Conservation (phyloP, 2,329 filamentous ascomycete species). For the Dothideomycetes sp. region DNA sequence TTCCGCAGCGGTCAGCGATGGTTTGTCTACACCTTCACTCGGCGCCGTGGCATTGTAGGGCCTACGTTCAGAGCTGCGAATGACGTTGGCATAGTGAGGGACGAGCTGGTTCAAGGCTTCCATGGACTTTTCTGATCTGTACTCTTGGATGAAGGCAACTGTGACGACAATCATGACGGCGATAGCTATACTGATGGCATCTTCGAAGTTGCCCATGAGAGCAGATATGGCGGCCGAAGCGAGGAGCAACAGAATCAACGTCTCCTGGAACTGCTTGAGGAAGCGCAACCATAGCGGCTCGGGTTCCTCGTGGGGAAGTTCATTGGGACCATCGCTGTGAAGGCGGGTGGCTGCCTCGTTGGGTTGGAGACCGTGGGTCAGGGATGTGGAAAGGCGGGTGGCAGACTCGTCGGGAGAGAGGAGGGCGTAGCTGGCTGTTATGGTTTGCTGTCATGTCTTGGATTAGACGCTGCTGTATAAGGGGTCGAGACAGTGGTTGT, state of each 20-base stretch:
- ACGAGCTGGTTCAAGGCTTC: slow-evolving; percentile 90
- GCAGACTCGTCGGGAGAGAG: slow-evolving; percentile 74
- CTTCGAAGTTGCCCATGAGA: slow-evolving; percentile 85
- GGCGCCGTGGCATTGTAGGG: slow-evolving; percentile 13
- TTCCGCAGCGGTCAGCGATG: slow-evolving; percentile 52
- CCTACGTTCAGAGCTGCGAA: slow-evolving; percentile 43
- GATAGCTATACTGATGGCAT: slow-evolving; percentile 89
- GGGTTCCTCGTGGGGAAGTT: slow-evolving; percentile 85
- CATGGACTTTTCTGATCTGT: slow-evolving; percentile 92
- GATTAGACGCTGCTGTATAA: not conserved
- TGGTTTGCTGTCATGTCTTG: slow-evolving; percentile 25
- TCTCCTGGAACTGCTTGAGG: slow-evolving; percentile 92
- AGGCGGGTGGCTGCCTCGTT: slow-evolving; percentile 73
- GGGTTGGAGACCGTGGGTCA: slow-evolving; percentile 69
- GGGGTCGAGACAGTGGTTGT: not conserved
- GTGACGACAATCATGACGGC: slow-evolving; percentile 95
- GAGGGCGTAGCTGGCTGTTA: slow-evolving; percentile 47
- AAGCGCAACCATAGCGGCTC: slow-evolving; percentile 95
- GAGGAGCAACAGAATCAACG: slow-evolving; percentile 83
- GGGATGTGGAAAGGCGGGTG: slow-evolving; percentile 68
- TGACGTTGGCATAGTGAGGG: slow-evolving; percentile 91
- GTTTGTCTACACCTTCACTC: not conserved
- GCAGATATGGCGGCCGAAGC: slow-evolving; percentile 82
- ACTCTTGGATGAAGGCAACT: slow-evolving; percentile 95
- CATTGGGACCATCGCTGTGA: slow-evolving; percentile 77